Conservation (phyloP, 2,329 filamentous ascomycete species). For the Plectosphaerella cucumerina region DNA sequence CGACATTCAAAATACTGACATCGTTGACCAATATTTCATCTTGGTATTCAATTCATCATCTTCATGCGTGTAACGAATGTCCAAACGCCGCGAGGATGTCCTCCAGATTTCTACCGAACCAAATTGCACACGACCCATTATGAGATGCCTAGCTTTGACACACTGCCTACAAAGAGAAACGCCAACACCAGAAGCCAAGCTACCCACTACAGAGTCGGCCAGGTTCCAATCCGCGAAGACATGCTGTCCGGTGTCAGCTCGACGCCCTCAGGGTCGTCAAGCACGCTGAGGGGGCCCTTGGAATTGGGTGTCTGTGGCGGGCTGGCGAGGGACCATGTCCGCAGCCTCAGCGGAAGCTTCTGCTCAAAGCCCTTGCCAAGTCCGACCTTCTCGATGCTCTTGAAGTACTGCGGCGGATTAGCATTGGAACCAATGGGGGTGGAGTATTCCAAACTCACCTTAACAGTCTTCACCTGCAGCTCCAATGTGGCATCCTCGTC, state of each 20-base stretch:
- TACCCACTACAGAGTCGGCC: slow-evolving; percentile 5
- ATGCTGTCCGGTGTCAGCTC: slow-evolving; percentile 15
- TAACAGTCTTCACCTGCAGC: slow-evolving; percentile 61
- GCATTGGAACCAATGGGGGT: too few relatives aligned
- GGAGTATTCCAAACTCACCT: slow-evolving; percentile 21
- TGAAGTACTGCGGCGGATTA: slow-evolving; percentile 34
- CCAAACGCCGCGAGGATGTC: too few relatives aligned
- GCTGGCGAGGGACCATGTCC: slow-evolving; percentile 10
- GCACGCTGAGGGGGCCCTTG: neutral
- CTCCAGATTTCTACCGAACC: neutral
- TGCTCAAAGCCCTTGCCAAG: slow-evolving; percentile 40
- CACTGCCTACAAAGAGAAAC: neutral
- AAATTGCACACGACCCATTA: neutral
- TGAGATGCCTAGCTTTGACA: neutral
- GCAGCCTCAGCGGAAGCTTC: slow-evolving; percentile 28
- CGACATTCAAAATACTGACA: too few relatives aligned
- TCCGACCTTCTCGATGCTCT: slow-evolving; percentile 54
- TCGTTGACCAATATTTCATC: too few relatives aligned
- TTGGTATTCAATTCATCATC: too few relatives aligned
- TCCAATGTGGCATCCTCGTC: slow-evolving; percentile 68
- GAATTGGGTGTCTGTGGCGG: slow-evolving; percentile 15
- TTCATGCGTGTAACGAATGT: too few relatives aligned
- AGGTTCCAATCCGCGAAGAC: slow-evolving; percentile 12
- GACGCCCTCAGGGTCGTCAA: slow-evolving; percentile 5
- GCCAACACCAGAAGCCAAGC: neutral